phyloP scores from a whole-genome alignment of 768 basidiomycete genomes.

The Lactifluus pinguis region DNA sequence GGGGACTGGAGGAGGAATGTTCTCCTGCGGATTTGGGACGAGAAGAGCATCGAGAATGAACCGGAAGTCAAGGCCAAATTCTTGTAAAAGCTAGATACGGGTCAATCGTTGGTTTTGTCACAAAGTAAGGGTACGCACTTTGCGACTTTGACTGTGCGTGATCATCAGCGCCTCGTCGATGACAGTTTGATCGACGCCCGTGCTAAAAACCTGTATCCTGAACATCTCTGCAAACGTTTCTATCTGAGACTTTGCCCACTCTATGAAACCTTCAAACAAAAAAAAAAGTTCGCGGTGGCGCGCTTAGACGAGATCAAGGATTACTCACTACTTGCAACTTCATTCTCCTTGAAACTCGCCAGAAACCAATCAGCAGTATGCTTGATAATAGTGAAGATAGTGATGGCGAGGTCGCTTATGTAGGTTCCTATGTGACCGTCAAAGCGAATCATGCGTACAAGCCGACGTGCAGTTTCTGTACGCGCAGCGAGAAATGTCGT shows the following conservation, averaged over 20 bases:
- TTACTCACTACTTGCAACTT: constrained; percentile 79
- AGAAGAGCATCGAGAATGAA: constrained; percentile 79
- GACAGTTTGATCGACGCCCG: constrained; percentile 60
- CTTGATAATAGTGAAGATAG: constrained; percentile 90
- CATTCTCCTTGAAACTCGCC: constrained; percentile 91
- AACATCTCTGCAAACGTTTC: constrained; percentile 79
- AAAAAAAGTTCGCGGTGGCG: not conserved
- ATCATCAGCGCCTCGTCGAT: constrained; percentile 74
- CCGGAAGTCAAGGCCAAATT: constrained; percentile 90
- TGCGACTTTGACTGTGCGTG: constrained; percentile 72
- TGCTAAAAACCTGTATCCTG: constrained; percentile 83
- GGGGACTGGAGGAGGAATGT: constrained; percentile 24
- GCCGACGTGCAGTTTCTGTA: constrained; percentile 58
- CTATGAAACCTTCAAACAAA: constrained; percentile 64
- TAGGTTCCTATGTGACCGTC: constrained; percentile 84
- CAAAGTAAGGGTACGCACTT: constrained; percentile 39
- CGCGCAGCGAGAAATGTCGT: constrained; percentile 77
- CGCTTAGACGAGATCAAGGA: not conserved
- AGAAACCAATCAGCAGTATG: constrained; percentile 98
- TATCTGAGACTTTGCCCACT: constrained; percentile 87
- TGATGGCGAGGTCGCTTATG: constrained; percentile 77
- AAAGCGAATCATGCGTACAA: constrained; percentile 81
- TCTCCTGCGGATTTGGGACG: constrained; percentile 32
- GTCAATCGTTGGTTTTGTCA: not conserved
- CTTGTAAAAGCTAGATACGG: constrained; percentile 61